These are phyloP conservation scores for Ascochyta lentis DNA, from an alignment of 2,329 filamentous ascomycete species.

Conservation along the genomic window DNA sequence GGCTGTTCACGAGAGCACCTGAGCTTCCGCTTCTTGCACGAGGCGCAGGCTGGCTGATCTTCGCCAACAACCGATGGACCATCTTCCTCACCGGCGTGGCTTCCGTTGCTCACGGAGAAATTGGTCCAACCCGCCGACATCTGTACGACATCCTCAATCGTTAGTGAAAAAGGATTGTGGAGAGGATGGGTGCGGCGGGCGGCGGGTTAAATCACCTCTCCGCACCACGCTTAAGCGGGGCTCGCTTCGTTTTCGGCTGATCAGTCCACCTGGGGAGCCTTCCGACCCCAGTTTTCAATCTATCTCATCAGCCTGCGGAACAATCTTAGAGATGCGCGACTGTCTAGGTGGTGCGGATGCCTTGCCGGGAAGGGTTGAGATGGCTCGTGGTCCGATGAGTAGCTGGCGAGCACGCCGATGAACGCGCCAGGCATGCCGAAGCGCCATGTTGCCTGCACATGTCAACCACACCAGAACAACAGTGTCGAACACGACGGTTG, in stretches of 20 bases:
- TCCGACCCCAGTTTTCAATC: conserved; percentile 11
- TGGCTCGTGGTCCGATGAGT: background rate
- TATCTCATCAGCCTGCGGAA: background rate
- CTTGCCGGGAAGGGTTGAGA: conserved; percentile 10
- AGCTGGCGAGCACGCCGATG: background rate
- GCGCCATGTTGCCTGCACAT: background rate
- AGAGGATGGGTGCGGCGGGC: conserved; percentile 30
- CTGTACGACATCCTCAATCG: conserved; percentile 30
- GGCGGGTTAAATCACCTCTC: conserved; percentile 35
- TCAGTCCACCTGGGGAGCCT: conserved; percentile 14
- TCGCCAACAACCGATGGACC: conserved; percentile 33
- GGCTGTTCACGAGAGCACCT: conserved; percentile 41
- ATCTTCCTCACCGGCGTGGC: conserved; percentile 34
- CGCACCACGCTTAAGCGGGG: conserved; percentile 31
- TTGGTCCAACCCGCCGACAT: conserved; percentile 45
- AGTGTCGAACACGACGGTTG: background rate
- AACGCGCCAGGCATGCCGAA: background rate
- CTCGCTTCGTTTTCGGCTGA: conserved; percentile 30
- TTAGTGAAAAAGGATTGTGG: conserved; percentile 29
- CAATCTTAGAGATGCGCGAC: conserved; percentile 2
- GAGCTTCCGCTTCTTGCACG: conserved; percentile 44
- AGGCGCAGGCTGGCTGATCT: conserved; percentile 40
- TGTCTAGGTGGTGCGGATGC: conserved; percentile 14
- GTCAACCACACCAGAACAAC: background rate
- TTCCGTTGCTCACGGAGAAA: conserved; percentile 38